A percentile compares a stretch with the other conserved stretches of the same genome.
Evolutionary conservation across 2,329 filamentous ascomycete genomes (phyloP).

Genomic region (Atkinsonella hypoxylon): DNA sequence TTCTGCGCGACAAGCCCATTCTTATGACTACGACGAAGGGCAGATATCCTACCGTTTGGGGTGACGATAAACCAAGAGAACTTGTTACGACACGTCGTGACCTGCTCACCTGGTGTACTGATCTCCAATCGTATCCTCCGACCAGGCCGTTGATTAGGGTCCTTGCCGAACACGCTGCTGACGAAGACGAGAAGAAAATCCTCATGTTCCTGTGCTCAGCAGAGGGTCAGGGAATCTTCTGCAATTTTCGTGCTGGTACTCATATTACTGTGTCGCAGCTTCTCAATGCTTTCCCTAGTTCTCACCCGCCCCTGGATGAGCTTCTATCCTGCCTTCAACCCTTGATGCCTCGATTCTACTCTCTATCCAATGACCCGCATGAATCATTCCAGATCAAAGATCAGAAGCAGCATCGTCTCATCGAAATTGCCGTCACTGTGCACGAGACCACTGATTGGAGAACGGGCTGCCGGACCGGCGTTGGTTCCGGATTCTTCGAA

Average conservation of each 20-base stretch:
- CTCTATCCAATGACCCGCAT: slow-evolving; percentile 89
- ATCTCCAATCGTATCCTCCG: slow-evolving; percentile 85
- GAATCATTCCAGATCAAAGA: slow-evolving; percentile 58
- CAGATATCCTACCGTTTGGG: slow-evolving; percentile 97
- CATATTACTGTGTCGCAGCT: slow-evolving; percentile 79
- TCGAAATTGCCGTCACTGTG: slow-evolving; percentile 94
- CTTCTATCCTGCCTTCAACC: slow-evolving; percentile 72
- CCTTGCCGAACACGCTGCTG: slow-evolving; percentile 71
- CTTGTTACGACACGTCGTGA: slow-evolving; percentile 84
- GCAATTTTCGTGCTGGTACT: slow-evolving; percentile 82
- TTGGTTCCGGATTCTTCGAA: slow-evolving; percentile 90
- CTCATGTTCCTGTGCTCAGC: slow-evolving; percentile 75
- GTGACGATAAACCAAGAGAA: slow-evolving; percentile 72
- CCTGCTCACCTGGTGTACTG: slow-evolving; percentile 89
- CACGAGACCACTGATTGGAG: slow-evolving; percentile 79
- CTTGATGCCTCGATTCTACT: slow-evolving; percentile 97
- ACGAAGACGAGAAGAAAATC: slow-evolving; percentile 77
- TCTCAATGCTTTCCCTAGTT: slow-evolving; percentile 81
- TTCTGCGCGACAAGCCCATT: slow-evolving; percentile 73
- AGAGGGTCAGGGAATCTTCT: slow-evolving; percentile 86
- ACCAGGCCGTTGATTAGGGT: slow-evolving; percentile 79
- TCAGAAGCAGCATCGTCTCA: slow-evolving; percentile 60
- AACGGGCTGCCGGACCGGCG: slow-evolving; percentile 60
- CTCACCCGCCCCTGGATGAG: slow-evolving; percentile 73
- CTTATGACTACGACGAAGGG: slow-evolving; percentile 67